These are phyloP conservation scores for Saprolegnia diclina DNA, from an alignment of 352 stramenopile genomes.

Conservation along the genomic window DNA sequence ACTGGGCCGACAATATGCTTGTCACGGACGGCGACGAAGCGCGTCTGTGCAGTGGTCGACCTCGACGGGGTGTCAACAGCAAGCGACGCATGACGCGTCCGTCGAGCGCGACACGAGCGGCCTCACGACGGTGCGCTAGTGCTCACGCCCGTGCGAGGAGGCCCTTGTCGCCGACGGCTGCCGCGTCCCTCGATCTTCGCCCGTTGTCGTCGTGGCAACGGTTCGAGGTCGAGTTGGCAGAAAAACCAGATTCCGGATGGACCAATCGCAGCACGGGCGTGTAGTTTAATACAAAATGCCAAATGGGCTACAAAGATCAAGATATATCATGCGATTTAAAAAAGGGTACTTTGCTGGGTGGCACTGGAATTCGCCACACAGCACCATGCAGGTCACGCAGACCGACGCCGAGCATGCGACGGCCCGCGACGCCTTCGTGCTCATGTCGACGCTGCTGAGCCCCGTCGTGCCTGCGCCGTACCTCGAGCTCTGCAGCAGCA, in stretches of 20 bases:
- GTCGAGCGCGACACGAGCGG: constrained; percentile 23
- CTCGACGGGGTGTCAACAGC: background rate
- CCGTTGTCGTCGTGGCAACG: no score
- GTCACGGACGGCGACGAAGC: constrained; percentile 83
- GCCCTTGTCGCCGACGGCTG: background rate
- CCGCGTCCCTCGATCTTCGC: no score
- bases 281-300: no score
- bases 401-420: constrained; percentile 8
- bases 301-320: no score
- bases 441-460: constrained; percentile 74
- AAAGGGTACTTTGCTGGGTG: background rate
- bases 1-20: constrained; percentile 59
- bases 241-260: no score
- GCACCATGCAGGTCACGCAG: background rate
- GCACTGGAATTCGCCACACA: background rate
- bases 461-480: constrained; percentile 56
- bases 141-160: constrained; percentile 27
- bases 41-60: constrained; percentile 67
- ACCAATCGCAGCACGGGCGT: no score
- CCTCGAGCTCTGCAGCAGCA: constrained; percentile 53
- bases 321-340: background rate
- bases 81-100: background rate
- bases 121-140: constrained; percentile 5
- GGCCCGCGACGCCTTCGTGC: constrained; percentile 58
- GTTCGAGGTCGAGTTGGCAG: no score